Conservation (phyloP, 176 grass and related monocot species). For the Paspalum vaginatum region DNA sequence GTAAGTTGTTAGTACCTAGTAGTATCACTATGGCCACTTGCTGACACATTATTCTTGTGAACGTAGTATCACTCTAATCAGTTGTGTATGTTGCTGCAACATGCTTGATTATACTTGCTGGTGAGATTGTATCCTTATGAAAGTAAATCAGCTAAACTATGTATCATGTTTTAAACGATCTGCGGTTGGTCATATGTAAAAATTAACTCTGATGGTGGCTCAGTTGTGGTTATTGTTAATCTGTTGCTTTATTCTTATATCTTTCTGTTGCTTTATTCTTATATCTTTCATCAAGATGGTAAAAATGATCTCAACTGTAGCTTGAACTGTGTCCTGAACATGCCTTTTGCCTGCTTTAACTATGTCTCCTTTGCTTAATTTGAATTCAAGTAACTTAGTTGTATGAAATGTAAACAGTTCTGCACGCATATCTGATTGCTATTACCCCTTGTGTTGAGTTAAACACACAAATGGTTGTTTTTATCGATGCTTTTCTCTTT, state of each 20-base stretch:
- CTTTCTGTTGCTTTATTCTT: neutral
- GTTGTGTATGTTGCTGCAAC: neutral
- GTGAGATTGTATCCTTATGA: neutral
- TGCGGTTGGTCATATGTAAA: constrained; percentile 9
- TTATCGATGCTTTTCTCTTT: constrained; percentile 29
- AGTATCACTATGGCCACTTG: constrained; percentile 7
- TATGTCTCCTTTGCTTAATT: constrained; percentile 1
- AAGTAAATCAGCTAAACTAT: constrained; percentile 22
- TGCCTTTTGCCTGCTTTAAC: constrained; percentile 22
- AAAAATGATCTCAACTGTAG: neutral
- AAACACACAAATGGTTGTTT: constrained; percentile 21
- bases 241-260: neutral
- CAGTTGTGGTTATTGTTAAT: constrained; percentile 23
- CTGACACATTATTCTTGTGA: constrained; percentile 3
- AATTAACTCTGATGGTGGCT: neutral
- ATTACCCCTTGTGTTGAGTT: constrained; percentile 20
- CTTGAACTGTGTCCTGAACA: constrained; percentile 25
- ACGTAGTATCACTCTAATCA: constrained; percentile 1
- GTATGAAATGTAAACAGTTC: constrained; percentile 20
- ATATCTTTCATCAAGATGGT: constrained; percentile 1
- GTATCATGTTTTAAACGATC: neutral
- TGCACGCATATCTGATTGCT: neutral
- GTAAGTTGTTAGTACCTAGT: neutral
- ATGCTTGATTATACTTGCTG: neutral
- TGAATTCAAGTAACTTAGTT: constrained; percentile 20